Conservation (phyloP, 2,329 filamentous ascomycete genomes). For the Claviceps purpurea region DNA sequence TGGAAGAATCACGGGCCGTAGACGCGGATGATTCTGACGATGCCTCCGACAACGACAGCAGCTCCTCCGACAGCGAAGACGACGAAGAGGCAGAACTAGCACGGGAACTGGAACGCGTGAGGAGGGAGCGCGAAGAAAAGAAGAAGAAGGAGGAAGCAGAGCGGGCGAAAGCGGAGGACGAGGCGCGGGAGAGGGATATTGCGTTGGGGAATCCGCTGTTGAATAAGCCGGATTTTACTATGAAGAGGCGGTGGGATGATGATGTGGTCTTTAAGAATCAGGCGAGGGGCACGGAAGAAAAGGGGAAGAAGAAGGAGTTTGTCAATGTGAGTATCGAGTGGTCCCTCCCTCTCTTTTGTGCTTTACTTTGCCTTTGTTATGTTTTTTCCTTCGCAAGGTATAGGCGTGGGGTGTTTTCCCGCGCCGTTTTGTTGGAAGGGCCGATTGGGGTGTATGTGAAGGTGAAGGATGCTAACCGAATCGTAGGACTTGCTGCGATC, state of each 20-base stretch:
- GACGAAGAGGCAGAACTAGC: constrained; percentile 66
- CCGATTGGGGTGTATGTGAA: not conserved
- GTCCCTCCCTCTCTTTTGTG: not conserved
- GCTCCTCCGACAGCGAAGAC: constrained; percentile 32
- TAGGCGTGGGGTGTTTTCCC: not conserved
- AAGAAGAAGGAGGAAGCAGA: constrained; percentile 53
- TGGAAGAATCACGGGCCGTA: constrained; percentile 78
- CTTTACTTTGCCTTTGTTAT: constrained; percentile 1
- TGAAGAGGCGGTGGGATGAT: constrained; percentile 93
- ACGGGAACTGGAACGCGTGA: constrained; percentile 88
- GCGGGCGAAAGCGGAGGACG: constrained; percentile 66
- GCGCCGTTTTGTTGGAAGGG: not conserved
- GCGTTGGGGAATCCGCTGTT: constrained; percentile 85
- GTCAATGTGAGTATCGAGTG: constrained; percentile 57
- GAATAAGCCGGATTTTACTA: constrained; percentile 76
- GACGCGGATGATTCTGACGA: constrained; percentile 59
- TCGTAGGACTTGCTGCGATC: constrained; percentile 70
- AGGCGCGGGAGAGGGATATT: constrained; percentile 75
- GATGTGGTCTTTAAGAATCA: constrained; percentile 99
- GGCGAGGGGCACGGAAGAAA: constrained; percentile 85
- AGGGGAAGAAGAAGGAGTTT: constrained; percentile 85
- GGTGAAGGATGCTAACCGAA: not conserved
- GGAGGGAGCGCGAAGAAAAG: constrained; percentile 48
- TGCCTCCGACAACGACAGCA: constrained; percentile 33
- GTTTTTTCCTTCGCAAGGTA: not conserved